Conservation (phyloP, 2,329 filamentous ascomycete species). For the Ascochyta fabae region DNA sequence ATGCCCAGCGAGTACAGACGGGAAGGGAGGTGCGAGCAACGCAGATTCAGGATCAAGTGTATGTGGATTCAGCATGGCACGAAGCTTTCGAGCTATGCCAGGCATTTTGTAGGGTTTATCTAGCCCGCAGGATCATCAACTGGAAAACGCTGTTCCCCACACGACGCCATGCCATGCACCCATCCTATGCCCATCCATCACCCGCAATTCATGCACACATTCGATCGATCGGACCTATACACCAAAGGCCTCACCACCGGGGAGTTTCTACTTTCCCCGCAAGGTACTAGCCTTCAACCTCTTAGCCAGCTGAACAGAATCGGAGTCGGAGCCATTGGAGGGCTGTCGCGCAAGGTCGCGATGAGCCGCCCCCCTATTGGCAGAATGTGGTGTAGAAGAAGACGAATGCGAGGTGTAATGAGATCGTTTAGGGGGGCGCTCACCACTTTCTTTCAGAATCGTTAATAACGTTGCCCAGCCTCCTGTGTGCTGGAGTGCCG, state of each 20-base stretch:
- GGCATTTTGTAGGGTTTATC: no score
- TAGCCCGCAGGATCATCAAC: no score
- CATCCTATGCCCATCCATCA: no score
- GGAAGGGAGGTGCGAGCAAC: no score
- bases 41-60: no score
- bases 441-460: slow-evolving; percentile 96
- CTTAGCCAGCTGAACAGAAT: slow-evolving; percentile 68
- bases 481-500: slow-evolving; percentile 82
- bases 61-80: no score
- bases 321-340: slow-evolving; percentile 53
- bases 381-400: slow-evolving; percentile 38
- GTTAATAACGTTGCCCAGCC: slow-evolving; percentile 94
- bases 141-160: no score
- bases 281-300: slow-evolving; percentile 68
- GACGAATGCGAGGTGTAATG: slow-evolving; percentile 37
- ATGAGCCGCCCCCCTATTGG: slow-evolving; percentile 47
- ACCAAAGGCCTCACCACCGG: slow-evolving; percentile 22
- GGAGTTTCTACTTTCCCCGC: slow-evolving; percentile 40
- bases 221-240: slow-evolving; percentile 30
- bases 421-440: slow-evolving; percentile 82
- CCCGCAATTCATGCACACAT: slow-evolving; percentile 1
- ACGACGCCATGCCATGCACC: no score
- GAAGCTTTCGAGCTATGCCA: no score
- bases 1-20: no score
- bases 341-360: slow-evolving; percentile 32